phyloP scores from a whole-genome alignment of 805 yeast genomes.

The Priceomyces medius region DNA sequence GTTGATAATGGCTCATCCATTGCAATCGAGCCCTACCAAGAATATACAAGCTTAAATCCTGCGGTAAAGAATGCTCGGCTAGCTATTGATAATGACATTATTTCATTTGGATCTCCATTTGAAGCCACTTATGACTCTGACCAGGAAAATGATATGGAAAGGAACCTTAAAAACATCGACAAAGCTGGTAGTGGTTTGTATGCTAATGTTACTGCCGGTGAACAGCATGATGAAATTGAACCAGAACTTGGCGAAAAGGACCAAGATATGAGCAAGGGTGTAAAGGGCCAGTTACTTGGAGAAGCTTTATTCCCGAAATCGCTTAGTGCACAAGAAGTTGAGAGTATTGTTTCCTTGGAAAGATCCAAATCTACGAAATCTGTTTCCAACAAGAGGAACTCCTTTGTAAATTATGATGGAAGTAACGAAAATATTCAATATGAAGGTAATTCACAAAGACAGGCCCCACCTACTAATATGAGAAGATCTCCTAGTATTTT shows the following conservation, averaged over 20 bases:
- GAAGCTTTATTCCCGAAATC: constrained; percentile 71
- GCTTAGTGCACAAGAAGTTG: constrained; percentile 65
- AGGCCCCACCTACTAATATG: constrained; percentile 18
- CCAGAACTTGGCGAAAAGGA: neutral
- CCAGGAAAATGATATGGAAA: neutral
- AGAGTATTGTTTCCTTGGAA: constrained; percentile 70
- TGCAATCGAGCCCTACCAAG: neutral
- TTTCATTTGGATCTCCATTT: constrained; percentile 6
- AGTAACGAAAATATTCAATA: constrained; percentile 39
- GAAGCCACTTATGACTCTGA: neutral
- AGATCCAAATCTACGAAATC: constrained; percentile 62
- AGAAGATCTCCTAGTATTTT: constrained; percentile 39
- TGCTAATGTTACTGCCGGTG: neutral
- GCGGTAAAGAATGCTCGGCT: neutral
- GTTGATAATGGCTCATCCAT: neutral
- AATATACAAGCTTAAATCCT: neutral
- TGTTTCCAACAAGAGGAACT: constrained; percentile 36
- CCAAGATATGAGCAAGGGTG: neutral
- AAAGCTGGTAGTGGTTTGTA: neutral
- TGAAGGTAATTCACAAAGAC: constrained; percentile 8
- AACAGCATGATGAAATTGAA: neutral
- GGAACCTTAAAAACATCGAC: neutral
- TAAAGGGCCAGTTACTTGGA: constrained; percentile 31
- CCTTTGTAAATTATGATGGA: constrained; percentile 41
- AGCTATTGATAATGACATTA: constrained; percentile 1